These are phyloP conservation scores for Elaeagnus macrophylla DNA, from an alignment of 306 rosid species.

Conservation along the genomic window DNA sequence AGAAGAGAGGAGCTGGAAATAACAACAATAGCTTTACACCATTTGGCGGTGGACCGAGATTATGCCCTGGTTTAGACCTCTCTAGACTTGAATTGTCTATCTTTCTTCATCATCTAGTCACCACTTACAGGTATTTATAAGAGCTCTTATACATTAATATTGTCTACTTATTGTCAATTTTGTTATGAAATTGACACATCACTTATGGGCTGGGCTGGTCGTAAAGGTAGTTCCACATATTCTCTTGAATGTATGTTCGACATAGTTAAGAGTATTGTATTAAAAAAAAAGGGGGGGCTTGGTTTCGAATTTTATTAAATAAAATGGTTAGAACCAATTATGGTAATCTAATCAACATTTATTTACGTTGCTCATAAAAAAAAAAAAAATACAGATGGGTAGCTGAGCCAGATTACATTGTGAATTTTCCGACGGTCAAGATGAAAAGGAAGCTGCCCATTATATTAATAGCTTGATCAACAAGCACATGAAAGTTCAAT, in stretches of 20 bases:
- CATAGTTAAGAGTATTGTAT: no score
- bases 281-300: no score
- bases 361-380: background rate
- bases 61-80: constrained; percentile 87
- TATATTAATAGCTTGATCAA: constrained; percentile 22
- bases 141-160: no score
- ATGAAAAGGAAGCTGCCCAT: constrained; percentile 72
- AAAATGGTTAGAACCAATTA: no score
- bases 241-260: no score
- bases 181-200: no score
- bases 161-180: background rate
- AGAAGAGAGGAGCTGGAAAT: constrained; percentile 28
- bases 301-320: no score
- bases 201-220: no score
- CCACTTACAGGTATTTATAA: constrained; percentile 27
- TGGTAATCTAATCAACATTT: no score
- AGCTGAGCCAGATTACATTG: constrained; percentile 52
- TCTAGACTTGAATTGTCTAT: constrained; percentile 44
- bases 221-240: no score
- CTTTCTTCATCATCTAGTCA: constrained; percentile 35
- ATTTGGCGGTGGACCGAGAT: constrained; percentile 88
- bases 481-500: constrained; percentile 2
- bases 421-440: constrained; percentile 73
- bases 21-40: constrained; percentile 52
- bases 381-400: constrained; percentile 63